These are phyloP conservation scores for Ceratobasidium sp. DNA, from an alignment of 1,284 basidiomycete species.

Conservation along the genomic window DNA sequence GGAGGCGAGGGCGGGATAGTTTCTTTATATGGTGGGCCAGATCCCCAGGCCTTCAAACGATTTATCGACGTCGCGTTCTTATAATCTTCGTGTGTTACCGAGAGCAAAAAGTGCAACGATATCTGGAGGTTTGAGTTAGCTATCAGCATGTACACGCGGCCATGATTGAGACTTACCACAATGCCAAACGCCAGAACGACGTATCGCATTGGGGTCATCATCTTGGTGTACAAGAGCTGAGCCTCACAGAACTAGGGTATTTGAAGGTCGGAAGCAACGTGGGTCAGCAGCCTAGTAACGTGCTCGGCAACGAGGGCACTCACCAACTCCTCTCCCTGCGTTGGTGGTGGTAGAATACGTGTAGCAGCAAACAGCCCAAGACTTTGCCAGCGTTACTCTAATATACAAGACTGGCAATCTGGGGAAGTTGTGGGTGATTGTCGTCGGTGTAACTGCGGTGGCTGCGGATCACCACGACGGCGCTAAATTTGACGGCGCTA, in stretches of 20 bases:
- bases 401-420: neutral
- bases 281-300: neutral
- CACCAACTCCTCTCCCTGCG: neutral
- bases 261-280: constrained; percentile 5
- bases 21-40: constrained; percentile 36
- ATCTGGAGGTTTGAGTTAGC: constrained; percentile 43
- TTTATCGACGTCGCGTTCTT: constrained; percentile 50
- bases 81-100: constrained; percentile 51
- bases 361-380: neutral
- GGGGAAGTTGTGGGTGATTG: constrained; percentile 12
- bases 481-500: neutral
- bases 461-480: neutral
- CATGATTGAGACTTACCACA: constrained; percentile 58
- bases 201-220: constrained; percentile 82
- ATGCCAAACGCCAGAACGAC: constrained; percentile 68
- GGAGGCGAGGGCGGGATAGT: constrained; percentile 36
- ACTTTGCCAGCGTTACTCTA: neutral
- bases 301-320: neutral
- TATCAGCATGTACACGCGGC: neutral
- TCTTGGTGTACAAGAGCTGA: constrained; percentile 50
- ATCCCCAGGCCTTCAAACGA: constrained; percentile 31
- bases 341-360: neutral
- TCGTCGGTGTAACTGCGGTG: neutral
- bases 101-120: constrained; percentile 50
- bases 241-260: constrained; percentile 6